phyloP scores from a whole-genome alignment of 768 basidiomycete species.

The Paxillus rubicundulus region DNA sequence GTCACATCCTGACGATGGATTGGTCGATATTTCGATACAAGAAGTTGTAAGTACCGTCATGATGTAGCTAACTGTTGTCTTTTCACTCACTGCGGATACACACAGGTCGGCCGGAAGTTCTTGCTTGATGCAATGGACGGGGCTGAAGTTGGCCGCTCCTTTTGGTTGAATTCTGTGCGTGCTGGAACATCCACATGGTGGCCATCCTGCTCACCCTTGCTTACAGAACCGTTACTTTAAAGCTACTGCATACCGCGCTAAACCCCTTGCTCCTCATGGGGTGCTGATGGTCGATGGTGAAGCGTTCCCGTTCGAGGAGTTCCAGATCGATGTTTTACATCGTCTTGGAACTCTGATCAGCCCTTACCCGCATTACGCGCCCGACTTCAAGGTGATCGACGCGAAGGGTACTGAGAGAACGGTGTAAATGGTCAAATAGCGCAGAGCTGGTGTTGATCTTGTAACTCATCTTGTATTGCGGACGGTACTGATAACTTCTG shows the following conservation, averaged over 20 bases:
- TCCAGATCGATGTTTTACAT: constrained; percentile 73
- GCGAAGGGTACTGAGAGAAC: constrained; percentile 20
- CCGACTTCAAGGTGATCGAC: constrained; percentile 43
- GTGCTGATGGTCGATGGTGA: constrained; percentile 78
- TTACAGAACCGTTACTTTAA: constrained; percentile 68
- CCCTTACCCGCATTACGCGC: constrained; percentile 51
- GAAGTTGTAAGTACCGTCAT: constrained; percentile 44
- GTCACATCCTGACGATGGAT: constrained; percentile 73
- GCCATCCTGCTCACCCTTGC: constrained; percentile 6
- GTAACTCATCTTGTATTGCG: not conserved
- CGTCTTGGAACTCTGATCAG: constrained; percentile 66
- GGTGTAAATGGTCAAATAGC: not conserved
- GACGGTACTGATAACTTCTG: not conserved
- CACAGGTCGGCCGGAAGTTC: constrained; percentile 40
- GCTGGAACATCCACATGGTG: not conserved
- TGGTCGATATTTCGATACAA: constrained; percentile 71
- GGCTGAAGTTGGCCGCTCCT: constrained; percentile 58
- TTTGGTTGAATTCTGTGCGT: constrained; percentile 60
- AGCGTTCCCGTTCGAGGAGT: constrained; percentile 67
- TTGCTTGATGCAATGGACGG: constrained; percentile 55
- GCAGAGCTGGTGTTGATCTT: not conserved
- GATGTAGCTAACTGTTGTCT: not conserved
- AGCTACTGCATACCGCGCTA: constrained; percentile 69
- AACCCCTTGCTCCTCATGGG: constrained; percentile 53
- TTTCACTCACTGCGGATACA: constrained; percentile 1